Base-by-base conservation (phyloP, 129 eudicot genomes). In the Pittosporum tobira region DNA sequence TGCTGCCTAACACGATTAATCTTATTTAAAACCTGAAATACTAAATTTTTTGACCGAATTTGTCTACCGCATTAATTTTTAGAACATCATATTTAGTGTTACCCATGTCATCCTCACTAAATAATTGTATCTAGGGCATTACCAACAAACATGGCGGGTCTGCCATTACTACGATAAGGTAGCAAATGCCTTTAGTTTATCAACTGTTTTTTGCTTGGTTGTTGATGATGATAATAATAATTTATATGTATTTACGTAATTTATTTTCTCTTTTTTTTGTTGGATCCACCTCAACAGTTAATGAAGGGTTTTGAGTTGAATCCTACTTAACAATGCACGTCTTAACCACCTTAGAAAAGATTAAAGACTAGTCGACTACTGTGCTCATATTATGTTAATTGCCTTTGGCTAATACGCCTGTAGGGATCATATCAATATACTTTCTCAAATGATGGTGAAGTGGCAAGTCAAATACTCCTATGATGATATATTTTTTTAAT, bases 81-180 rank as follows among this genome's bases (percentile, higher is more conserved):
- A n/a, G n/a, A n/a, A n/a, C n/a, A n/a, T n/a, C n/a, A n/a, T n/a
- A n/a, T n/a, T n/a, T 4, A 45, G 7, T 15, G 3, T 15, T n/a
- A 45, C 0, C 3, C 3, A 14, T 16, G 48, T 44, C 11, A 44
- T 44, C 21, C 49, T 3, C 19, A 16, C 4, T 16, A 11, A 15
- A 30, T 55, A n/a, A 29, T 55, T 54, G 26, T 28, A 18, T 6
- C 15, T 1, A 29, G 43, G 42, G 59, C 26, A 55, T 31, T 44
- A 55, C 43, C 61, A 24, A 55, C 61, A 43, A 55, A 30, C 45
- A 55, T 10, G 10, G 45, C 19, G 61, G 61, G 61, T 55, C 43
- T 43, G 18, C 44, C 60, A 55, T 55, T 2, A 55, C 60, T 18
- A 18, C 61, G 31, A 31, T 30, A 16, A 55, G 61, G 61, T 30